Base-by-base conservation (phyloP, 2,329 filamentous ascomycete species). In the Neoscytalidium dimidiatum region DNA sequence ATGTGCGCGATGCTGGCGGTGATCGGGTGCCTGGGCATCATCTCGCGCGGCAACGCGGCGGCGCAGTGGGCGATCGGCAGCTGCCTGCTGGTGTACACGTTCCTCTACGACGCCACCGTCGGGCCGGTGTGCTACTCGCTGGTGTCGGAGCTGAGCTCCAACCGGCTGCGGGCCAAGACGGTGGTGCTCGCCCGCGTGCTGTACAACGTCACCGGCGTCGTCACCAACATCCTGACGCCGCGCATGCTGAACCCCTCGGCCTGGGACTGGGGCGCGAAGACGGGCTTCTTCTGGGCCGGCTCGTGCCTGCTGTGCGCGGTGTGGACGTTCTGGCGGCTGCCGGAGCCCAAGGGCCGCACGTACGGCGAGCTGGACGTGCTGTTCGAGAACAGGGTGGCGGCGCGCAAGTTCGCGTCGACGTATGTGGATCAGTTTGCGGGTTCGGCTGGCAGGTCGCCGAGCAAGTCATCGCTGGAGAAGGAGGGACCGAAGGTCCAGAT, bases 101-200 rank as follows among this genome's bases (percentile, higher is more conserved):
- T 95, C 51, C 86, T 90, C 71, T 97, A 96, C 78, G 91, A 96
- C 75, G 83, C 94, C 57, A 91, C 91, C 0, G 92, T 97, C 49
- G 93, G 93, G 19, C 94, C 93, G 0, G 91, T 96, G 5, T 92
- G 90, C 73, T 97, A 96, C 79, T 94, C 92, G 0, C 86, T 96
- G 13, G 92, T 96, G 3, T 86, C 90, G 0, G 93, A 97, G 76
- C 80, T 96, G 52, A 92, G 92, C 0, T 92, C 92, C 0, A 88
- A 91, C 11, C 87, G 93, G 13, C 84, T 97, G 44, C 91, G 94
- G 74, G 92, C 95, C 79, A 97, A 97, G 83, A 96, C 93, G 0
- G 90, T 96, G 46, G 92, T 94, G 1, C 84, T 96, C 3, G 92
- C 90, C 1, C 88, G 93, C 62, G 90, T 91, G 66, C 79, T 92